A percentile compares a stretch with the other conserved stretches of the same genome.
phyloP scores from a whole-genome alignment of 768 basidiomycete genomes.

The Amanita rubescens region DNA sequence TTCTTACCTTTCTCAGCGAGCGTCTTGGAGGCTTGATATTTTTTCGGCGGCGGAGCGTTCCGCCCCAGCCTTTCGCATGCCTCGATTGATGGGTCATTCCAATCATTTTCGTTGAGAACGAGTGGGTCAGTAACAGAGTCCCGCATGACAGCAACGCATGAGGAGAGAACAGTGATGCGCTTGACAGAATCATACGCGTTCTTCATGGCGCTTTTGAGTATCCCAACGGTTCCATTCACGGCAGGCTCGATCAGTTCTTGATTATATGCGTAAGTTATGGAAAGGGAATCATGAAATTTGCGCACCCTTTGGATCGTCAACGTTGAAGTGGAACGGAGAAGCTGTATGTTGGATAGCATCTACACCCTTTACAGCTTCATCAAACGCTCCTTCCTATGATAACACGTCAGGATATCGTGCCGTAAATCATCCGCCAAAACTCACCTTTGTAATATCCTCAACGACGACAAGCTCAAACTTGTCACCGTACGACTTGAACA shows the following conservation, averaged over 20 bases:
- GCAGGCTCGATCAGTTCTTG: slow-evolving; percentile 64
- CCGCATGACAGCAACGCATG: slow-evolving; percentile 40
- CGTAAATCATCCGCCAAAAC: neutral
- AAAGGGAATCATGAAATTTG: neutral
- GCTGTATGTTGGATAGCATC: slow-evolving; percentile 67
- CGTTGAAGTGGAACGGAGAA: slow-evolving; percentile 48
- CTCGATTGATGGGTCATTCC: slow-evolving; percentile 47
- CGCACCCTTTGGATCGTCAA: slow-evolving; percentile 34
- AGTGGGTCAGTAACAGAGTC: slow-evolving; percentile 16
- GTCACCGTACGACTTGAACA: slow-evolving; percentile 47
- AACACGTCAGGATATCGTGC: neutral
- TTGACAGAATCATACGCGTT: slow-evolving; percentile 45
- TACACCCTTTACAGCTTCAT: slow-evolving; percentile 71
- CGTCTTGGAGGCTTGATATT: slow-evolving; percentile 58
- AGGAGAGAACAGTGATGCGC: slow-evolving; percentile 65
- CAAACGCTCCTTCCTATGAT: slow-evolving; percentile 62
- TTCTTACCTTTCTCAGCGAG: slow-evolving; percentile 51
- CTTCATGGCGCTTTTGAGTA: slow-evolving; percentile 53
- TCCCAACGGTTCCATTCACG: slow-evolving; percentile 57
- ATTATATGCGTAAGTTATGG: neutral
- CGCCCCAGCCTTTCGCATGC: slow-evolving; percentile 42
- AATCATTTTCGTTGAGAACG: slow-evolving; percentile 44
- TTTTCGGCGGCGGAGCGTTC: slow-evolving; percentile 28
- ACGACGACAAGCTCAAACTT: slow-evolving; percentile 64
- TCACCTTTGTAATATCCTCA: slow-evolving; percentile 48